Evolutionary conservation across 1,284 basidiomycete genomes (phyloP), one percentile per base, ranked within the genome.

Genomic region (Ustilago loliicola): DNA sequence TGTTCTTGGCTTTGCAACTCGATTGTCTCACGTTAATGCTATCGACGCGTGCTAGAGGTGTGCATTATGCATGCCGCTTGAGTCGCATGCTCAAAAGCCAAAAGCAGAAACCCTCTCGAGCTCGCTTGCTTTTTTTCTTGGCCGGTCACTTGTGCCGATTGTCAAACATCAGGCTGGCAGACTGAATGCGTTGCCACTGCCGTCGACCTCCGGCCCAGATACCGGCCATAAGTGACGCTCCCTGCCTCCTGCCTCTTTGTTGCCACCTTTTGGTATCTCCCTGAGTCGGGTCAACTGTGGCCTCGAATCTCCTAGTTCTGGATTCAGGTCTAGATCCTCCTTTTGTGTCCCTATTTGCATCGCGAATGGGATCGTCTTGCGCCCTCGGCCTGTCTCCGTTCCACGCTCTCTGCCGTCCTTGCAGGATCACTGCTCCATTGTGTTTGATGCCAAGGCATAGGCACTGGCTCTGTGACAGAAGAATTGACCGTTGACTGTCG

Each of bases 61-160:
- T 21, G 19, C 23, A 47, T 47, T 17, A 21, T 47, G 45, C n/a
- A 47, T 47, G 45, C 45, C 45, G 45, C 45, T n/a, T 21, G 17
- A 11, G 45, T 23, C 45, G 23, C 45, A 9, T 7, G 45, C 19
- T 47, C 32, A 5, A 34, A 34, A 34, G 32, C 15, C 36, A 38
- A 38, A 8, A 38, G 15, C 11, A 13, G 19, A 21, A 5, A 23
- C 11, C 45, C 23, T 23, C n/a, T 47, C 23, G 19, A n/a, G 45
- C 45, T 47, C 45, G 45, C 45, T 47, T 47, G 45, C 45, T 47
- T 47, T 21, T 23, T 47, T 10, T n/a, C 45, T 47, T 15, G 45
- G 23, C 45, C 45, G n/a, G 45, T 47, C 45, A 47, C 45, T 21
- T 47, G 17, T 21, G 45, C n/a, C n/a, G 45, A 23, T 47, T 38